phyloP scores from a whole-genome alignment of 139 green algal species.

The Tetradesmus lagerheimii region DNA sequence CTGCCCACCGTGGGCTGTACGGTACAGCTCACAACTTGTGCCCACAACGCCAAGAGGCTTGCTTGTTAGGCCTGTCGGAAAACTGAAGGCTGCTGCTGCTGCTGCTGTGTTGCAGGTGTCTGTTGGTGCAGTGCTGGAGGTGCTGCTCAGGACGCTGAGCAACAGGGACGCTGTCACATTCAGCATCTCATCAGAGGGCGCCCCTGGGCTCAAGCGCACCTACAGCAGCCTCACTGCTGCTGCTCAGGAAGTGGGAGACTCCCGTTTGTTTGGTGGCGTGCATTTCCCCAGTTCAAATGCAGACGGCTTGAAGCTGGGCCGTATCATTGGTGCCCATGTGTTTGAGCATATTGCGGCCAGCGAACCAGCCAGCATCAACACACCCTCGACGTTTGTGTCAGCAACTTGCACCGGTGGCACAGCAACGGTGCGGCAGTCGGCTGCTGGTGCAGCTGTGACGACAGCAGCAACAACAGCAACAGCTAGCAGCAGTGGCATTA shows the following conservation, averaged over 20 bases:
- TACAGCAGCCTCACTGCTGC: conserved; percentile 32
- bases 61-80: no score
- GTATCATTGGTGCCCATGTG: conserved; percentile 2
- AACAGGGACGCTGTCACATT: conserved; percentile 20
- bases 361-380: neutral
- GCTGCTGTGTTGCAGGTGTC: neutral
- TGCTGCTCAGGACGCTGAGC: conserved; percentile 23
- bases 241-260: conserved; percentile 12
- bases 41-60: no score
- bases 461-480: neutral
- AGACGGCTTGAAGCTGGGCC: conserved; percentile 34
- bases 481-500: neutral
- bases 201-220: conserved; percentile 35
- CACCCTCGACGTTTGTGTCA: neutral
- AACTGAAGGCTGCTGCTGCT: neutral
- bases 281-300: conserved; percentile 18
- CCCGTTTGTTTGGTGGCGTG: conserved; percentile 36
- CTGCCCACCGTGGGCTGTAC: no score
- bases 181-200: conserved; percentile 17
- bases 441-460: neutral
- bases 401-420: neutral
- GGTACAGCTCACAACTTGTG: no score
- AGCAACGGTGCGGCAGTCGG: neutral
- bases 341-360: conserved; percentile 4
- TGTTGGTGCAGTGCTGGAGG: conserved; percentile 26